A percentile compares a stretch with the other conserved stretches of the same genome.
phyloP scores from a whole-genome alignment of 176 grass and related monocot genomes.

The Lolium multiflorum region DNA sequence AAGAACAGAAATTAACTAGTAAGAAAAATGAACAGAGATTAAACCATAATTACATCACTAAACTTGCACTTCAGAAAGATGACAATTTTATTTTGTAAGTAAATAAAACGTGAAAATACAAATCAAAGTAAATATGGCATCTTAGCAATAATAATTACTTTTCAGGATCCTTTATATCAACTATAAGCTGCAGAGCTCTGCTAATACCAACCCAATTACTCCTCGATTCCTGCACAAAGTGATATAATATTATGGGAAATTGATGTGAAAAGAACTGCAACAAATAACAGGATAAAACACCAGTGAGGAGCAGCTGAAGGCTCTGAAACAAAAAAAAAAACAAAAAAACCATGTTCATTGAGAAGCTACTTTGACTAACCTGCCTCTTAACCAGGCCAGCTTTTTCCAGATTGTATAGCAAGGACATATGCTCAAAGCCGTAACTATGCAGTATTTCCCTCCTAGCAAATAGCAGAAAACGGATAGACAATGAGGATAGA shows the following conservation, averaged over 20 bases:
- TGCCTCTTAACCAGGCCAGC: conserved; percentile 84
- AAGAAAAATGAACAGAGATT: neutral
- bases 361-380: conserved; percentile 55
- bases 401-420: conserved; percentile 95
- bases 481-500: conserved; percentile 9
- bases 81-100: neutral
- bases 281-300: conserved; percentile 27
- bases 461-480: conserved; percentile 48
- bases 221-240: conserved; percentile 68
- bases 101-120: conserved; percentile 31
- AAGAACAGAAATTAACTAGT: neutral
- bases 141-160: conserved; percentile 50
- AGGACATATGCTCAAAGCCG: conserved; percentile 90
- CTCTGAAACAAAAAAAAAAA: conserved; percentile 6
- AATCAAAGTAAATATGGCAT: conserved; percentile 30
- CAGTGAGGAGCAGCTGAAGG: conserved; percentile 7
- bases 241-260: conserved; percentile 7
- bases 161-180: conserved; percentile 79
- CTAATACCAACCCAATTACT: conserved; percentile 84
- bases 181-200: conserved; percentile 86
- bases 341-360: conserved; percentile 4
- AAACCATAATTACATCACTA: neutral
- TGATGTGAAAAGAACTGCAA: conserved; percentile 8
- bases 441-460: conserved; percentile 96
- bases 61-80: conserved; percentile 9